A percentile compares a stretch with the other conserved stretches of the same genome.
These are phyloP conservation scores for Candida peoriensis DNA, from an alignment of 805 yeast species.

Conservation along the genomic window DNA sequence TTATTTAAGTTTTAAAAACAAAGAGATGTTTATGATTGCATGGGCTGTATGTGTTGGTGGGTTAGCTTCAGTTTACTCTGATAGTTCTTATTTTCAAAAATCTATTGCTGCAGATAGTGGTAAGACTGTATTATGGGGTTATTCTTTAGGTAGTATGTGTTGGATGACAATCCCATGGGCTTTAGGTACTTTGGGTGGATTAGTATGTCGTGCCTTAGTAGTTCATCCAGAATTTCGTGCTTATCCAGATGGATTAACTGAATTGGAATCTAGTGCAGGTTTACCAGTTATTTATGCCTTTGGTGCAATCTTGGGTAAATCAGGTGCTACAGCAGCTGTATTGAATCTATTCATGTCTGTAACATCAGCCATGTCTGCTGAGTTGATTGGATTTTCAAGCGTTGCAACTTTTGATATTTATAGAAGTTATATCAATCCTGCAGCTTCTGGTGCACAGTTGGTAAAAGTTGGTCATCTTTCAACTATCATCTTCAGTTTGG, in stretches of 20 bases:
- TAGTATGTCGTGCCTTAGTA: slow-evolving; percentile 32
- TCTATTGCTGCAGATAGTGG: slow-evolving; percentile 39
- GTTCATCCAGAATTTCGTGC: slow-evolving; percentile 31
- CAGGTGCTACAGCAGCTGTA: slow-evolving; percentile 38
- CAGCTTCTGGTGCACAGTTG: slow-evolving; percentile 33
- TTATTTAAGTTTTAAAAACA: slow-evolving; percentile 29
- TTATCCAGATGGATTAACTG: slow-evolving; percentile 35
- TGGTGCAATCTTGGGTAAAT: slow-evolving; percentile 43
- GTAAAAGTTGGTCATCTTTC: slow-evolving; percentile 31
- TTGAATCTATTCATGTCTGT: slow-evolving; percentile 38
- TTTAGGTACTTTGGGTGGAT: slow-evolving; percentile 31
- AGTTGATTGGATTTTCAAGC: slow-evolving; percentile 37
- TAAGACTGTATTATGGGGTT: slow-evolving; percentile 30
- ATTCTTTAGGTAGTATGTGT: slow-evolving; percentile 32
- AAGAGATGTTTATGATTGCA: slow-evolving; percentile 25
- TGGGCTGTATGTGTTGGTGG: slow-evolving; percentile 31
- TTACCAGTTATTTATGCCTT: slow-evolving; percentile 32
- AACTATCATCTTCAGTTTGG: slow-evolving; percentile 35
- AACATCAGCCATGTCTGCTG: slow-evolving; percentile 39
- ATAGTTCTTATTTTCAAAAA: slow-evolving; percentile 35
- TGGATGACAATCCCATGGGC: slow-evolving; percentile 35
- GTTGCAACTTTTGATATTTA: slow-evolving; percentile 36
- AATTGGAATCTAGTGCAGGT: slow-evolving; percentile 35
- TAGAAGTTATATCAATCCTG: slow-evolving; percentile 34
- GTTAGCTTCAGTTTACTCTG: slow-evolving; percentile 29